Base-by-base conservation (phyloP, 208 protist genomes). In the Herpetomonas tarakana region DNA sequence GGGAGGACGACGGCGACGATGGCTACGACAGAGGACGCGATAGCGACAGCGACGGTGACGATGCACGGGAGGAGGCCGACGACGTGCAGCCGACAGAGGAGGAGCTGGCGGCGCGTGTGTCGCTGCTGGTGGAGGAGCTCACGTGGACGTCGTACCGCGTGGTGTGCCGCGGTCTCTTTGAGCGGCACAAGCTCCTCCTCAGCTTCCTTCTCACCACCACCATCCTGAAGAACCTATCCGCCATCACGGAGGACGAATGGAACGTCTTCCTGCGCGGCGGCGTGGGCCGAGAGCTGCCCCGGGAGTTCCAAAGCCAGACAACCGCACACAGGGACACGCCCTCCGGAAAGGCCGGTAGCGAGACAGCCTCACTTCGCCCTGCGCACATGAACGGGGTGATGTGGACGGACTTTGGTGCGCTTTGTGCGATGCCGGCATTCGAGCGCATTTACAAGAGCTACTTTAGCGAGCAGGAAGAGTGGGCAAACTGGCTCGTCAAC, bases 121-220 rank as follows among this genome's bases (percentile, higher is more conserved):
- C 59, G 53, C 72, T 92, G 65, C 76, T 97, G 7, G 75, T 88
- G 25, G 74, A 78, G 58, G 86, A 83, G 53, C 69, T 92, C 26
- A 97, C 91, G 35, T 78, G 78, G 62, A 74, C 90, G 57, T 90
- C 91, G 29, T 98, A 94, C 69, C 77, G 74, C 49, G 94, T 88
- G 25, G 79, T 98, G 28, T 98, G 95, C 83, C 87, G 95, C 31
- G 95, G 93, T n/a, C 86, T 98, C 25, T 98, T 98, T 65, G 93
- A 97, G 54, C 55, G 76, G 18, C 85, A 98, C 83, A 98, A 98
- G 81, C 72, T 96, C 27, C 82, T 97, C 45, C 97, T 97, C 73
- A 93, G 92, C 30, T 97, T 98, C 39, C 63, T 98, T 35, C 80
- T 98, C 9, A 74, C 80, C 41, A 79, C 83, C 31, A 79, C 80